A percentile compares a stretch with the other conserved stretches of the same genome.
Evolutionary conservation across 306 rosid genomes (phyloP).

Genomic region (Gynostemma pentaphyllum): DNA sequence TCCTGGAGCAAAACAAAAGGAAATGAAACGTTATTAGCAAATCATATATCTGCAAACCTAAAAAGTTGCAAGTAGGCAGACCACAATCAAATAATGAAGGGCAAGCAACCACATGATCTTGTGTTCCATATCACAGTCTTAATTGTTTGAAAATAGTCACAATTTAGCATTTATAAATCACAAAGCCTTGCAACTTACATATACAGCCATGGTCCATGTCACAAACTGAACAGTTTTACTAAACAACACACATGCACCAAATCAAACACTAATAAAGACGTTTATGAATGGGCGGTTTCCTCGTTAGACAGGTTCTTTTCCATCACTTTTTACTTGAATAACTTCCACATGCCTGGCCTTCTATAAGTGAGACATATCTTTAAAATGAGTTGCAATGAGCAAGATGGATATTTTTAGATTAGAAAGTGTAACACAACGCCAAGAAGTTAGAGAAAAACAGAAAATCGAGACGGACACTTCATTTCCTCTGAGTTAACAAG

Average conservation of each 20-base stretch:
- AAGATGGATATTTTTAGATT: no score
- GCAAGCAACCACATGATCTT: neutral
- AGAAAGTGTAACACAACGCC: no score
- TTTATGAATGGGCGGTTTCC: neutral
- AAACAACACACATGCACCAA: neutral
- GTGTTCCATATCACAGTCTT: neutral
- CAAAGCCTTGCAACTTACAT: neutral
- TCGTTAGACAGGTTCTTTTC: neutral
- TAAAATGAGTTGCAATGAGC: no score
- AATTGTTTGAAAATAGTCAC: neutral
- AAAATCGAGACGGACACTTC: no score
- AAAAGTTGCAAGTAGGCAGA: neutral
- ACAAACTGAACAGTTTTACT: neutral
- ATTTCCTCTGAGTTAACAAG: no score
- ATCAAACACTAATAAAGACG: neutral
- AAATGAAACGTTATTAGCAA: neutral
- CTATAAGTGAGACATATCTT: neutral
- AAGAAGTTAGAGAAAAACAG: no score
- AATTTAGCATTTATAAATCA: neutral
- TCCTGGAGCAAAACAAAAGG: slow-evolving; percentile 23
- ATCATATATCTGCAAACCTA: neutral
- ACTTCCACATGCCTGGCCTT: neutral
- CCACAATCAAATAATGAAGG: neutral
- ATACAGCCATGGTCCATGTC: neutral
- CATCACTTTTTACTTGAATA: neutral